Evolutionary conservation across 495 filamentous ascomycete genomes (phyloP), one percentile per base, ranked within the genome.

Genomic region (Hypoxylon cercidicola): DNA sequence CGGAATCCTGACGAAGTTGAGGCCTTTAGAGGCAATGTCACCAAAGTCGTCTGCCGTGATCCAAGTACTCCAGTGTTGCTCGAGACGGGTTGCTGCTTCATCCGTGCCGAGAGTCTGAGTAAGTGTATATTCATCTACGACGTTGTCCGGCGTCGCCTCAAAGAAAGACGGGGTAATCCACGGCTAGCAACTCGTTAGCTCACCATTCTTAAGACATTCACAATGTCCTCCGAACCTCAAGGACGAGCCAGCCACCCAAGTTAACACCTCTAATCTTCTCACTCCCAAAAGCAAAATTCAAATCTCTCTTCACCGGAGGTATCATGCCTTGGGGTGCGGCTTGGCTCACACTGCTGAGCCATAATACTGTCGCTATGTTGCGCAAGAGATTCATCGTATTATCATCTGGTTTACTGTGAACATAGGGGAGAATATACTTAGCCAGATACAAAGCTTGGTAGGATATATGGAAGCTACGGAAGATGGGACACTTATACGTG

Each of bases 1-100:
- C 2, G 90, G 90, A 52, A 94, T 93, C 52, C 90, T 82, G 35
- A 93, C 89, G 54, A 90, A 88, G 73, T 92, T 93, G 62, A 93
- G 71, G 12, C 91, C 90, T 3, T 82, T 77, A 4, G 72, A 71
- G 12, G 84, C 84, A 48, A 93, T 93, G 48, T 87, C 78, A 6
- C 79, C 72, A 66, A 93, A 89, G 72, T 93, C 90, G 37, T 74
- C 80, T 62, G 85, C 74, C 5, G 86, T 89, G 68, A 93, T 87
- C 78, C 84, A 93, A 51, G 77, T 78, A 47, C 74, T 72, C 88
- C 88, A 90, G 66, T 90, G 88, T 25, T 78, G 45, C 0, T 72
- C 71, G 43, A 90, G 73, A 23, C 75, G 74, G 12, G 66, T 55
- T 13, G 73, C 72, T 25, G 87, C 86, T 46, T 79, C 76, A 40